Conservation (phyloP, 2,329 filamentous ascomycete genomes). For the Ustilaginoidea virens region DNA sequence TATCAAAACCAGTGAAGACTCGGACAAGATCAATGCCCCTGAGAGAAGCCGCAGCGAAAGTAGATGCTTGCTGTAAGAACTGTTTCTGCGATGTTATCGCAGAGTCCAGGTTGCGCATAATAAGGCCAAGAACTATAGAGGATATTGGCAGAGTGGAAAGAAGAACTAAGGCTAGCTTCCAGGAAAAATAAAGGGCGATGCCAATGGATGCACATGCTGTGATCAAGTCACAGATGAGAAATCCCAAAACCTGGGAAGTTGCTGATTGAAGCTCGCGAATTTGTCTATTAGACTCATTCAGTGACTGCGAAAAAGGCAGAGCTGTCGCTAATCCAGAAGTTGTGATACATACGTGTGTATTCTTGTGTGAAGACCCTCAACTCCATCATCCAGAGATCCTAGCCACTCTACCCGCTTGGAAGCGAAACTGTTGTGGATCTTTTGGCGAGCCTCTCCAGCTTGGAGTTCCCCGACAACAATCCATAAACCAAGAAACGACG, state of each 20-base stretch:
- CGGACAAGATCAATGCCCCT: constrained; percentile 74
- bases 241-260: constrained; percentile 65
- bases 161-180: constrained; percentile 70
- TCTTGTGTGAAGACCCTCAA: constrained; percentile 53
- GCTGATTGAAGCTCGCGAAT: constrained; percentile 69
- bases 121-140: constrained; percentile 38
- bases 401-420: constrained; percentile 69
- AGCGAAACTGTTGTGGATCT: constrained; percentile 54
- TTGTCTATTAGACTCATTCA: constrained; percentile 49
- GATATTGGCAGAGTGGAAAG: constrained; percentile 59
- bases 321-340: neutral
- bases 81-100: constrained; percentile 55
- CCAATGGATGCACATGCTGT: constrained; percentile 49
- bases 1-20: constrained; percentile 59
- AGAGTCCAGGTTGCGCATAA: constrained; percentile 45
- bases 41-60: constrained; percentile 53
- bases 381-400: constrained; percentile 55
- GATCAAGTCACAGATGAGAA: constrained; percentile 47
- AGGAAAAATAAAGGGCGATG: constrained; percentile 66
- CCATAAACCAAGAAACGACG: constrained; percentile 54
- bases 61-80: constrained; percentile 55
- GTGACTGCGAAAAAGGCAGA: too few relatives aligned
- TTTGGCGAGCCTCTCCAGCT: constrained; percentile 46
- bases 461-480: constrained; percentile 70
- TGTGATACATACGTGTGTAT: constrained; percentile 50